phyloP scores from a whole-genome alignment of 495 filamentous ascomycete species.

The Aspergillus funiculosus region DNA sequence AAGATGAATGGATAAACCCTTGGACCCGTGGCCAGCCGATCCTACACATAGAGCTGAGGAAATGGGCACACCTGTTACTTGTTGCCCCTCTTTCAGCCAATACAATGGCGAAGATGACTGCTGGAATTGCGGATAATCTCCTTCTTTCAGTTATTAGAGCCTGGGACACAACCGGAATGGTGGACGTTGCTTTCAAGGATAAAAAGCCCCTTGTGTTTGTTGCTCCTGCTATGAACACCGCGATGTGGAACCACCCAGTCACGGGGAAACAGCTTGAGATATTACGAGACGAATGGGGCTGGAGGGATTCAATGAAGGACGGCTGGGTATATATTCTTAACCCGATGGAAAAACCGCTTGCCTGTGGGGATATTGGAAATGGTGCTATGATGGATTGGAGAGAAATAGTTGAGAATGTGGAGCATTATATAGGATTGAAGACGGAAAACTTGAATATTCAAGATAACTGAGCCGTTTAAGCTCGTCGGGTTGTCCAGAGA shows the following conservation, averaged over 20 bases:
- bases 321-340: constrained; percentile 73
- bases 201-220: constrained; percentile 31
- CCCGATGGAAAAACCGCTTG: constrained; percentile 65
- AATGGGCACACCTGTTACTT: constrained; percentile 75
- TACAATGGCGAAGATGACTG: constrained; percentile 68
- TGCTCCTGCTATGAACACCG: constrained; percentile 74
- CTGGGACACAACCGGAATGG: constrained; percentile 70
- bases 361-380: constrained; percentile 73
- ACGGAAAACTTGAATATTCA: neutral
- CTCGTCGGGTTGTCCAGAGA: neutral
- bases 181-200: constrained; percentile 39
- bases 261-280: constrained; percentile 64
- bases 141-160: constrained; percentile 71
- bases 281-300: constrained; percentile 67
- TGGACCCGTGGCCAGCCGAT: constrained; percentile 60
- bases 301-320: constrained; percentile 32
- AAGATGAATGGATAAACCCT: constrained; percentile 71
- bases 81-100: constrained; percentile 78
- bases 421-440: constrained; percentile 24
- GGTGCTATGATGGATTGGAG: constrained; percentile 77
- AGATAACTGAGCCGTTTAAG: neutral
- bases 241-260: constrained; percentile 83
- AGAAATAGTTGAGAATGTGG: constrained; percentile 60
- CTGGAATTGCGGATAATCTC: constrained; percentile 63
- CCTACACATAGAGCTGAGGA: constrained; percentile 77